Evolutionary conservation across 371 early-diverging fungal genomes (phyloP), one percentile per base, ranked within the genome.

Genomic region (Lichtheimia ramosa): DNA sequence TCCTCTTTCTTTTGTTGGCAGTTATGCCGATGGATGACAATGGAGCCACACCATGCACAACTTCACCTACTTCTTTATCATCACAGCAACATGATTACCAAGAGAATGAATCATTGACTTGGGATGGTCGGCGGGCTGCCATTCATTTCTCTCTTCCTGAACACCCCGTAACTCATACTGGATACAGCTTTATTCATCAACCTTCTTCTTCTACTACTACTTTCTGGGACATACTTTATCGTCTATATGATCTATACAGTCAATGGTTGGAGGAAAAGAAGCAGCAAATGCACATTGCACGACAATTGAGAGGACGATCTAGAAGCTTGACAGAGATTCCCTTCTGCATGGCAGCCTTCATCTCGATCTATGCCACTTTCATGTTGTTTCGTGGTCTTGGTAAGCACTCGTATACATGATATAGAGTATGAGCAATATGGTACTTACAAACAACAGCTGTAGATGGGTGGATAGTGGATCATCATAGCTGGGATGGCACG

Each of bases 381-480:
- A 58, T 59, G 34, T 55, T 59, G 13, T 41, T 64, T 10, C 64
- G 64, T 39, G 43, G 58, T 6, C 20, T 49, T 28, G 8, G 24
- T 20, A 16, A 14, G 18, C 16, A 5, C 13, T 10, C n/a, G 4
- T 56, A 3, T 34, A 21, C 20, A 8, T 53, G 23, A 15, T 12
- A 1, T 10, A 40, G 5, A 23, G 23, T 7, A n/a, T 48, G 3
- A 16, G 15, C 14, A 3, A 51, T 34, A 2, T n/a, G 14, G 23
- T n/a, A 5, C n/a, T 52, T 39, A 18, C 18, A 14, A 23, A 12
- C 4, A 40, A 42, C 23, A 62, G 62, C 62, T 50, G 62, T 64
- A 12, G 20, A 48, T 20, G 64, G 64, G 15, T 64, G 64, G 64
- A 15, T 64, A 18, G 64, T 64, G 14, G 64, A 64, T 56, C 64